Percentiles rank a stretch among this genome's conserved stretches.
Evolutionary conservation across 2,329 filamentous ascomycete genomes (phyloP).

Genomic region (Microthyrium microscopicum): DNA sequence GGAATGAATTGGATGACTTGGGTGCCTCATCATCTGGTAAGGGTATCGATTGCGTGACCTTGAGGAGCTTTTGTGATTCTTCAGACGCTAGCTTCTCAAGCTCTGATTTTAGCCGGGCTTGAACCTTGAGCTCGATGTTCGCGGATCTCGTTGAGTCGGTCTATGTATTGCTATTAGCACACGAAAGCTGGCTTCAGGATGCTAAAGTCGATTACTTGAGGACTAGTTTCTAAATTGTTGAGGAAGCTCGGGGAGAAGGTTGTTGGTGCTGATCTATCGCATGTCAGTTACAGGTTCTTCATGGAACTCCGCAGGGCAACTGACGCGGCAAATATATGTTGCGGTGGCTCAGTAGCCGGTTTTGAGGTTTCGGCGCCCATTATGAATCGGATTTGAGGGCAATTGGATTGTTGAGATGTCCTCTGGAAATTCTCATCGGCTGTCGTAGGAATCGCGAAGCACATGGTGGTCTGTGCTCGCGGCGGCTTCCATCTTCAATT

Average conservation of each 20-base stretch:
- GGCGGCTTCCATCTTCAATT: background rate
- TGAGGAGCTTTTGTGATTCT: constrained; percentile 51
- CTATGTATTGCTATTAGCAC: constrained; percentile 27
- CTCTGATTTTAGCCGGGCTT: constrained; percentile 71
- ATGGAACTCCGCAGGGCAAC: constrained; percentile 12
- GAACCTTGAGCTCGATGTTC: constrained; percentile 71
- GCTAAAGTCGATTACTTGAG: constrained; percentile 47
- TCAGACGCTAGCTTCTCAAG: constrained; percentile 61
- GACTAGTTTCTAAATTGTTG: constrained; percentile 65
- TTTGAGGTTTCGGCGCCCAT: constrained; percentile 51
- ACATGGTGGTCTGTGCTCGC: background rate
- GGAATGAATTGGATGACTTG: constrained; percentile 14
- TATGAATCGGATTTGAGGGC: no score
- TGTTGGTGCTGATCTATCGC: constrained; percentile 40
- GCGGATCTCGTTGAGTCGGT: constrained; percentile 77
- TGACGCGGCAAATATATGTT: constrained; percentile 47
- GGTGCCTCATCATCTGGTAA: constrained; percentile 22
- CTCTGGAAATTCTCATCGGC: background rate
- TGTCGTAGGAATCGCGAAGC: background rate
- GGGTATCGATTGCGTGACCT: constrained; percentile 49
- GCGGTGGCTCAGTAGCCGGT: constrained; percentile 33
- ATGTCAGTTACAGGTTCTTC: background rate
- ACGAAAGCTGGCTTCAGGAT: background rate
- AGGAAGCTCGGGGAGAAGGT: constrained; percentile 68
- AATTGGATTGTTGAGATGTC: constrained; percentile 5